Percentiles rank a stretch among this genome's conserved stretches.
phyloP scores from a whole-genome alignment of 805 yeast species.

The Zygosaccharomyces rouxii region DNA sequence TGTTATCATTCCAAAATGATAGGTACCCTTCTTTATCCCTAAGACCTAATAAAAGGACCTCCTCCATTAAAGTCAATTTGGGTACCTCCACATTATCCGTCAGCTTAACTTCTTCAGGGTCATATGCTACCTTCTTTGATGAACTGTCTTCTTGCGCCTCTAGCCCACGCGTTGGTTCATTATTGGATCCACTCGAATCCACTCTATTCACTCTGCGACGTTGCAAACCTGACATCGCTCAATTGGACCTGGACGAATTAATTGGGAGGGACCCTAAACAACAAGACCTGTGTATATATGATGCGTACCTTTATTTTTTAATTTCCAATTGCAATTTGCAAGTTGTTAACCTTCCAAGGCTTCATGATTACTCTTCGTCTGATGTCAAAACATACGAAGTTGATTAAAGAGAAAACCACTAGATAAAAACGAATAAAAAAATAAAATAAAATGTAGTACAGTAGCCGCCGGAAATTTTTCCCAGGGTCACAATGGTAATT shows the following conservation, averaged over 20 bases:
- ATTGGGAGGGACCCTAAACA: neutral
- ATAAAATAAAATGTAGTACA: neutral
- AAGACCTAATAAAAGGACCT: conserved; percentile 85
- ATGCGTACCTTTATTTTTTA: no score
- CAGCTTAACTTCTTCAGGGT: conserved; percentile 53
- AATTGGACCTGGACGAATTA: conserved; percentile 1
- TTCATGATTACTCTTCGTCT: neutral
- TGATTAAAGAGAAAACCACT: neutral
- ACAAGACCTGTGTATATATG: neutral
- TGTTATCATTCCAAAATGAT: conserved; percentile 97
- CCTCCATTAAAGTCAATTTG: conserved; percentile 89
- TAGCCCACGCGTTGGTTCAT: conserved; percentile 10
- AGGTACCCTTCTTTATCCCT: conserved; percentile 95
- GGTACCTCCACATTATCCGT: conserved; percentile 48
- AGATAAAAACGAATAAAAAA: neutral
- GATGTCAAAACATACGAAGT: conserved; percentile 2
- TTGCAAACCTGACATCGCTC: conserved; percentile 54
- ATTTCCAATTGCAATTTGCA: neutral
- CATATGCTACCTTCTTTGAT: conserved; percentile 72
- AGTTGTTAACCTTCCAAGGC: neutral
- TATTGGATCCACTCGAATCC: conserved; percentile 20
- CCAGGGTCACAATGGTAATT: neutral
- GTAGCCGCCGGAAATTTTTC: neutral
- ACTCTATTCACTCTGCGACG: conserved; percentile 67
- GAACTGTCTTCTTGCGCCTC: conserved; percentile 25